Conservation (phyloP, 169 alveolate genomes). For the Plasmodium gaboni region DNA sequence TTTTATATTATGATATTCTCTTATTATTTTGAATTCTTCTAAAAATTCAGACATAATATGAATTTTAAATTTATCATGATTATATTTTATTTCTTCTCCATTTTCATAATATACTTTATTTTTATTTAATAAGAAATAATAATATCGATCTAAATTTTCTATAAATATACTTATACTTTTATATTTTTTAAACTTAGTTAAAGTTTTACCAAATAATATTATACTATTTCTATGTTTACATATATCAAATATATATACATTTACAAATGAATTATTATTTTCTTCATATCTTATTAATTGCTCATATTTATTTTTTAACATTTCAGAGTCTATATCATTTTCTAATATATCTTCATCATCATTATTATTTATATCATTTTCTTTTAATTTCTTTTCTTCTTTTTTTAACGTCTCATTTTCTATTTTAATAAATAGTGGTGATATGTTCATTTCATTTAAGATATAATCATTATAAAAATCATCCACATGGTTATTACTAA, state of each 20-base stretch:
- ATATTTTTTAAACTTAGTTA: constrained; percentile 28
- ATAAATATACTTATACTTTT: constrained; percentile 64
- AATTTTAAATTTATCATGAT: constrained; percentile 32
- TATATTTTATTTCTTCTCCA: constrained; percentile 33
- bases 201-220: constrained; percentile 60
- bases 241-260: constrained; percentile 52
- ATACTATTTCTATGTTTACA: constrained; percentile 73
- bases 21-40: constrained; percentile 44
- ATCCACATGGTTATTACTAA: background rate
- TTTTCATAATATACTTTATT: constrained; percentile 28
- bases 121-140: constrained; percentile 40
- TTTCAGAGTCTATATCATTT: background rate
- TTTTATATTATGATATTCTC: constrained; percentile 57
- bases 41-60: constrained; percentile 39
- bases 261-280: constrained; percentile 17
- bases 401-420: background rate
- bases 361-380: background rate
- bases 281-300: constrained; percentile 38
- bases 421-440: background rate
- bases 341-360: background rate
- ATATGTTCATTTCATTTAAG: background rate
- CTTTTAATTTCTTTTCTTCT: background rate
- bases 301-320: constrained; percentile 33
- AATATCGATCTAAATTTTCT: constrained; percentile 61
- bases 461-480: background rate